Base-by-base conservation (phyloP, 202 grass and related monocot species). In the Brachypodium distachyon region DNA sequence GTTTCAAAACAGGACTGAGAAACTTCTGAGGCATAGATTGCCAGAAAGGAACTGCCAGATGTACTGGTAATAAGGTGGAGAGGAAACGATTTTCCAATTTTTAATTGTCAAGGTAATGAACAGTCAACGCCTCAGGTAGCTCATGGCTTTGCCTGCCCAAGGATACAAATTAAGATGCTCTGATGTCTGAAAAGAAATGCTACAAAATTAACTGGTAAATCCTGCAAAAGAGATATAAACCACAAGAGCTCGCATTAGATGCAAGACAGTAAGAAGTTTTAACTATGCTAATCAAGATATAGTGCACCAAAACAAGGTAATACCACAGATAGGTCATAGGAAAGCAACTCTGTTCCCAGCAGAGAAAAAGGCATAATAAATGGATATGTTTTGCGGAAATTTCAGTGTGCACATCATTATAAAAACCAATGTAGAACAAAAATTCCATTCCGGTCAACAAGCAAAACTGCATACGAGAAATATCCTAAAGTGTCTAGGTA, bases 1-100 rank as follows among this genome's bases (percentile, higher is more conserved):
- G 96, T 66, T 89, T 99, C 78, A 91, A 85, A 74, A 96, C 87
- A 80, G 96, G 89, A 76, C 90, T 89, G 39, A 91, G 81, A 81
- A 85, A 88, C 72, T 91, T 85, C 78, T 74, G 84, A 72, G 85
- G 84, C 89, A 99, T 91, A 56, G 74, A 87, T 77, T 53, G 50
- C 37, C 60, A 55, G 22, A 74, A 47, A 84, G 34, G 42, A 61
- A 32, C 58, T 46, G 16, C 65, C 41, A 51, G 25, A 43, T 42
- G n/a, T 71, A 46, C 10, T 44, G 46, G 41, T 38, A 68, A 73
- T n/a, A 70, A 56, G 12, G 61, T 61, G 36, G 62, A 32, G 34
- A 55, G 16, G 2, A 74, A 58, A 79, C 40, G 42, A 66, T 66
- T 12, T 57, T 66, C 12, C 13, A 44, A 67, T 14, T 5, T 29